A percentile compares a stretch with the other conserved stretches of the same genome.
phyloP scores from a whole-genome alignment of 2,329 filamentous ascomycete species.

The Kalmusia sp. region DNA sequence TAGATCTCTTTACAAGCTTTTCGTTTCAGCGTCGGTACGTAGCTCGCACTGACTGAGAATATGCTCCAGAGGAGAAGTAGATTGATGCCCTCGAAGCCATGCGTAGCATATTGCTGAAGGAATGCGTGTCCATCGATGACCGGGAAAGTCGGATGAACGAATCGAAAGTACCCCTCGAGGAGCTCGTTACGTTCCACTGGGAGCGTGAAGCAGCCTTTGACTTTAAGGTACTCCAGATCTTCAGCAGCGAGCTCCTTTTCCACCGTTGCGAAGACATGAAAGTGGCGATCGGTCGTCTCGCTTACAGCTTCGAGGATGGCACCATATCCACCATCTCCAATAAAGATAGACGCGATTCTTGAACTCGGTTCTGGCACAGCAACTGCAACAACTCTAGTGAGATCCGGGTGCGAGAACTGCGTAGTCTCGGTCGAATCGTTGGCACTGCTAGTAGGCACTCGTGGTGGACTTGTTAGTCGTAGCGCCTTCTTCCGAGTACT shows the following conservation, averaged over 20 bases:
- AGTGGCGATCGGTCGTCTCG: slow-evolving; percentile 10
- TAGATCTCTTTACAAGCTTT: slow-evolving; percentile 48
- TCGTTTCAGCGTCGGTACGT: slow-evolving; percentile 29
- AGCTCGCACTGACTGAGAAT: slow-evolving; percentile 48
- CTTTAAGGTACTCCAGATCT: slow-evolving; percentile 35
- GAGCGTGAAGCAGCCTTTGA: slow-evolving; percentile 46
- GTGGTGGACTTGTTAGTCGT: too few relatives aligned
- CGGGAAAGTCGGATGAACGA: slow-evolving; percentile 49
- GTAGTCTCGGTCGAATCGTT: not conserved
- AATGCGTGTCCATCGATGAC: slow-evolving; percentile 43
- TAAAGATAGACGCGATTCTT: slow-evolving; percentile 12
- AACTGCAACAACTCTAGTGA: slow-evolving; percentile 10
- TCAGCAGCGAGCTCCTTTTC: slow-evolving; percentile 22
- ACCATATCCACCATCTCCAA: slow-evolving; percentile 14
- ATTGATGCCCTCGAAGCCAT: slow-evolving; percentile 39
- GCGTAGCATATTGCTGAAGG: slow-evolving; percentile 33
- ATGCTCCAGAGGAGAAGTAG: slow-evolving; percentile 50
- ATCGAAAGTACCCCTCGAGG: slow-evolving; percentile 45
- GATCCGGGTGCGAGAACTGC: not conserved
- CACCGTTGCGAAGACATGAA: slow-evolving; percentile 14
- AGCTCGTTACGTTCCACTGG: slow-evolving; percentile 39
- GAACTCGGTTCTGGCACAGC: slow-evolving; percentile 10
- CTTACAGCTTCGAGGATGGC: slow-evolving; percentile 10
- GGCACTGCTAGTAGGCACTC: too few relatives aligned
- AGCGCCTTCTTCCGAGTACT: not conserved